Base-by-base conservation (phyloP, 2,329 filamentous ascomycete species). In the Sarocladiaceae sp. region DNA sequence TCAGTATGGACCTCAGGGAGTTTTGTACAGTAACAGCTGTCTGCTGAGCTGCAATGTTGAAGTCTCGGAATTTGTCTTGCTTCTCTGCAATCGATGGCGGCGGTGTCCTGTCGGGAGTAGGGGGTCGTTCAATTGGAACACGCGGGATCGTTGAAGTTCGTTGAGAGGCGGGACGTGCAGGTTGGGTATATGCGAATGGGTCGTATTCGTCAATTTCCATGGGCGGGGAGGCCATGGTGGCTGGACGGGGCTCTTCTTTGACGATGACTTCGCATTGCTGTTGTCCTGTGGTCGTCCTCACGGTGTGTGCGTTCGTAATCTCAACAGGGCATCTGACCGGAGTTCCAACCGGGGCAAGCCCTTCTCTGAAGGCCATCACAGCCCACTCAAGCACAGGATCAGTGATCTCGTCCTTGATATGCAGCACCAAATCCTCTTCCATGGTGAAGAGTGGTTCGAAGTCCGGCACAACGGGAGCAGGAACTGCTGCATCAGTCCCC, bases 1-100 rank as follows among this genome's bases (percentile, higher is more conserved):
- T 74, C 0, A 86, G 68, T 3, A 83, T 63, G 15, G 73, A 72
- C 3, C 83, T 74, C 15, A 86, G 64, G 0, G 74, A 73, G 58
- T 85, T 83, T 56, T 86, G 83, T 5, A 81, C 66, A 1, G 70
- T 68, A 3, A 83, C 71, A 1, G 79, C 74, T 3, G 76, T 79
- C 52, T 74, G 70, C 22, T 68, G 67, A 17, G 64, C 60, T 3
- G 61, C 62, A 2, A 71, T 66, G 11, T 64, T 60, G 50, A 83
- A 71, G 6, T 75, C 72, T 54, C 74, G 70, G 40, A 82, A 74
- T 52, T 65, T 72, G 28, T 67, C 67, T 20, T 67, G 64, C n/a
- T 36, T 59, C 55, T 59, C 60, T 0, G 56, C 57, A n/a, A 59
- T 53, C 23, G 62, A 60, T 3, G 69, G 68, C 1, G 72, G 66